phyloP scores from a whole-genome alignment of 306 rosid species.

The Alnus glutinosa region DNA sequence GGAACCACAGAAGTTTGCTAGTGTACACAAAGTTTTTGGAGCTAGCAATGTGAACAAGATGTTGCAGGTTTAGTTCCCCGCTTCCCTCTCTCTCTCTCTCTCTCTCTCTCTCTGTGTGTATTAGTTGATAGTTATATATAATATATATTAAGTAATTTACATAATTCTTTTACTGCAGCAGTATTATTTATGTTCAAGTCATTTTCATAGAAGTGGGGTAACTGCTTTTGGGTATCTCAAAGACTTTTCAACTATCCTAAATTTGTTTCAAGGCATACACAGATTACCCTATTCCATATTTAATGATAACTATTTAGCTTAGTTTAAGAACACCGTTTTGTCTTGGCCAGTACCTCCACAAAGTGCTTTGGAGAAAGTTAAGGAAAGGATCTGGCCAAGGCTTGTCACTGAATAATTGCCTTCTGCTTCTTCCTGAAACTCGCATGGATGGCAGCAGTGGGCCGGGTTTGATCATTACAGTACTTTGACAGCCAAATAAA shows the following conservation, averaged over 20 bases:
- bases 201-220: conserved; percentile 5
- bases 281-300: not conserved
- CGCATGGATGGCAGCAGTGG: not conserved
- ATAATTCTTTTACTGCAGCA: not conserved
- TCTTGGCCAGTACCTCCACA: not conserved
- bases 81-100: conserved; percentile 16
- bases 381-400: not conserved
- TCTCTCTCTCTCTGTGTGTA: conserved; percentile 24
- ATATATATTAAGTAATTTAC: not conserved
- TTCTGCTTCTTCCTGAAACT: not conserved
- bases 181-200: conserved; percentile 17
- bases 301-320: not conserved
- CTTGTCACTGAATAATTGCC: not conserved
- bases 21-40: conserved; percentile 94
- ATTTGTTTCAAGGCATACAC: not conserved
- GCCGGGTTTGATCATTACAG: no score
- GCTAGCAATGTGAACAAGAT: conserved; percentile 98
- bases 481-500: not conserved
- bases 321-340: not conserved
- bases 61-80: conserved; percentile 67
- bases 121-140: not conserved
- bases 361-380: not conserved
- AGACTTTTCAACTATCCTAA: not conserved
- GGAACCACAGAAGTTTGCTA: conserved; percentile 88
- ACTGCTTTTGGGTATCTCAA: not conserved